Evolutionary conservation across 768 basidiomycete genomes (phyloP), one percentile per base, ranked within the genome.

Genomic region (Russula vinacea): DNA sequence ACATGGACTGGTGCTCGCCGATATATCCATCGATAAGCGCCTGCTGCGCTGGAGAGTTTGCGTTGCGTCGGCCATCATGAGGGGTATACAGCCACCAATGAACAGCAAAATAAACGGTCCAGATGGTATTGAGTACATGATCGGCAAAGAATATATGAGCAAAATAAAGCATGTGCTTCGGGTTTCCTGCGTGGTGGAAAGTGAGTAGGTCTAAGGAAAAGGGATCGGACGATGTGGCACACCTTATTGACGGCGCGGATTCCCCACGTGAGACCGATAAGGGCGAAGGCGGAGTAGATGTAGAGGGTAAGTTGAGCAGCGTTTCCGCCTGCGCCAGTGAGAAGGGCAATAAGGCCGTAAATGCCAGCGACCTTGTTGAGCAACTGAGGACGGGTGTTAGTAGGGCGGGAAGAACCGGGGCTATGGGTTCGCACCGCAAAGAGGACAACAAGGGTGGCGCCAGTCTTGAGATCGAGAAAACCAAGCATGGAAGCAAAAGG

Each of bases 301-400:
- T 98, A 98, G 72, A 96, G 81, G 74, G 87, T 90, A 65, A 98
- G 81, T 76, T 99, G 97, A 0, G 89, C 86, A 69, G 94, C 86
- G n/a, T 89, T 87, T n/a, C 90, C 89, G n/a, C 91, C 93, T 35
- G 91, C 88, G 22, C 95, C 95, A 1, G 89, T 90, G 64, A 94
- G 76, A 62, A 94, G 83, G 6, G 94, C 95, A 63, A 99, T 87
- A 62, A 99, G 83, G 60, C 97, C 97, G 73, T 98, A 99, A 10
- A 98, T 84, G 56, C 97, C 96, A 22, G 97, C 95, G 56, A 95
- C 96, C 78, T 99, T 99, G 83, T 99, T 99, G 68, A 99, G 79
- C 58, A 94, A 77, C 90, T 91, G 71, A 29, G 56, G 54, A 42
- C 70, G 66, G 67, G 44, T 58, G 60, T 67, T 44, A 51, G 70